Evolutionary conservation across 2,329 filamentous ascomycete genomes (phyloP), one percentile per base, ranked within the genome.

Genomic region (Sporothrix euskadiensis): DNA sequence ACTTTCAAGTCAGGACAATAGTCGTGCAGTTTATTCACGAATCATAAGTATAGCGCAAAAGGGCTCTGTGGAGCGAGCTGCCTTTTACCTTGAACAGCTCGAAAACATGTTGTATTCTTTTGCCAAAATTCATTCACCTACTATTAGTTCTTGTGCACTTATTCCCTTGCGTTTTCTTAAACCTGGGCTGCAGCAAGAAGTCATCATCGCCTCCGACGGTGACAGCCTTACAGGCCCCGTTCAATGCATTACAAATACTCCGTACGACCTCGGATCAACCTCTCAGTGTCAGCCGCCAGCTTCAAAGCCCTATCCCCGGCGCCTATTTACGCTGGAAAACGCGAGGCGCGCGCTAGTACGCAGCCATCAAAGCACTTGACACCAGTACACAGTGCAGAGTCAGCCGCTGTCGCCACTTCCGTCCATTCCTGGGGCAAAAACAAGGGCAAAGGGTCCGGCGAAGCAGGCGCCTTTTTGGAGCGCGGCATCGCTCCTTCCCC

Each of bases 291-390:
- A 63, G 35, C 57, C 61, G 35, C 61, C 22, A 39, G 59, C 19
- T 65, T 65, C 61, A 66, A 47, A 30, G 35, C 61, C 61, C 61
- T 66, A 66, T 44, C 61, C 61, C 61, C 61, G 61, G 61, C 61
- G 61, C 61, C 61, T 47, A 66, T 47, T 66, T 39, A 41, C 61
- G 61, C 61, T 66, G 39, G 39, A 66, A 47, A 16, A 47, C 61
- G 61, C 61, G 61, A 47, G 26, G 22, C 61, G 61, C 61, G 61
- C 39, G 61, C 61, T 47, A 26, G 26, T 26, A n/a, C 32, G 35
- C 57, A 41, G 32, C 9, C 5, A 22, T n/a, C 6, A 49, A 49
- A 49, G 44, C 44, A 35, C 14, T 49, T 49, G 52, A 14, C n/a
- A n/a, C 22, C 52, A 56, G 22, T 30, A 14, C 4, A 30, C 9